Base-by-base conservation (phyloP, 169 alveolate genomes). In the Toxoplasma gondii region DNA sequence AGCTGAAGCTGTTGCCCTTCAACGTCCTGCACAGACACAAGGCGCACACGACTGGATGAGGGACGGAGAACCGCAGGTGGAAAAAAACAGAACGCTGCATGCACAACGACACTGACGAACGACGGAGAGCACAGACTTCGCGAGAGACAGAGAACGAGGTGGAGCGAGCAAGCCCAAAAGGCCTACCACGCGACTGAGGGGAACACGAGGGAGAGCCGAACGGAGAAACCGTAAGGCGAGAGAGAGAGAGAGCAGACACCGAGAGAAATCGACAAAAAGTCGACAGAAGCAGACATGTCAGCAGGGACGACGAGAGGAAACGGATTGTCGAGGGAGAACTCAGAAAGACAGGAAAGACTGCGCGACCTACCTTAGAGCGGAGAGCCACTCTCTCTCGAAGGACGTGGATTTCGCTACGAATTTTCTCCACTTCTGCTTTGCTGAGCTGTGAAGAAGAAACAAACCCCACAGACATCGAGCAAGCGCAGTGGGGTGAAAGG, bases 391-490 rank as follows among this genome's bases (percentile, higher is more conserved):
- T 36, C 44, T 74, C 84, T 22, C 84, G 39, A 17, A 74, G 43
- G 17, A 27, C 39, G 45, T 31, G 45, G 22, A 36, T 74, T 22
- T 74, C 84, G 43, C 49, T n/a, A 9, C 44, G 39, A 7, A 74
- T 74, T 24, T 74, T 74, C 84, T 74, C 84, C n/a, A 74, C 44
- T 36, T 74, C 84, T 1, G 84, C 84, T n/a, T 36, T 74, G 84
- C 84, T 74, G 45, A 74, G 17, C 84, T 74, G 84, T 44, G 84
- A 34, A 22, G 43, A 44, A 17, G n/a, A 44, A 9, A 69, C 31
- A 29, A 4, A 69, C 34, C 7, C n/a, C 24, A 16, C 16, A 16
- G 70, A 58, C 16, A 58, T 16, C 16, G 70, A 58, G 70, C n/a
- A 58, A 16, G 70, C 16, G 24, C 70, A 24, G n/a, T 17, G 70